Percentiles rank a stretch among this genome's conserved stretches.
These are phyloP conservation scores for Neolentinus lepideus DNA, from an alignment of 1,284 basidiomycete species.

Conservation along the genomic window DNA sequence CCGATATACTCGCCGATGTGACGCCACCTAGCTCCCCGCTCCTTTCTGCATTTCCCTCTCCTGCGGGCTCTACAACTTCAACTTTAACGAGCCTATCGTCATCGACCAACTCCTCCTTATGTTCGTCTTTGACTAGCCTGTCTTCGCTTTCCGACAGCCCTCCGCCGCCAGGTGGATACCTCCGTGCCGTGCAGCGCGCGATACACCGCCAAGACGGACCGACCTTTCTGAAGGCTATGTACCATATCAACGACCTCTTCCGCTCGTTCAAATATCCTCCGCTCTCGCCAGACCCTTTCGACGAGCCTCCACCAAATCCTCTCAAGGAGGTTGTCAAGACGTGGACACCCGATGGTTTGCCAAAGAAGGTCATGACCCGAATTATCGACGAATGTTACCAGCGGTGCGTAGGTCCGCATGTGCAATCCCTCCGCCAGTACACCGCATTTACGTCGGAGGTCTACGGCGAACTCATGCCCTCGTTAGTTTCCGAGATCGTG, in stretches of 20 bases:
- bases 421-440: slow-evolving; percentile 56
- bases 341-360: slow-evolving; percentile 46
- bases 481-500: slow-evolving; percentile 60
- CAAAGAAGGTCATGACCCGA: slow-evolving; percentile 52
- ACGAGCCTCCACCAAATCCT: slow-evolving; percentile 34
- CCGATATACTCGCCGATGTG: slow-evolving; percentile 27
- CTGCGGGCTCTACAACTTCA: slow-evolving; percentile 14
- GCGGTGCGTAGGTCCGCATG: slow-evolving; percentile 66
- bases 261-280: slow-evolving; percentile 56
- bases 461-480: slow-evolving; percentile 73
- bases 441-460: slow-evolving; percentile 69
- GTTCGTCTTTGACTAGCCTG: slow-evolving; percentile 17
- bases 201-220: slow-evolving; percentile 60
- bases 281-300: slow-evolving; percentile 40
- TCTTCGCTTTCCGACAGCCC: slow-evolving; percentile 17
- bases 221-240: slow-evolving; percentile 54
- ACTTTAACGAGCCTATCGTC: slow-evolving; percentile 9
- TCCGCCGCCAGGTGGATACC: slow-evolving; percentile 33
- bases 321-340: slow-evolving; percentile 37
- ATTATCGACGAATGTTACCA: slow-evolving; percentile 78
- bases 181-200: slow-evolving; percentile 56
- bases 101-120: slow-evolving; percentile 4
- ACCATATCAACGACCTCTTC: slow-evolving; percentile 50
- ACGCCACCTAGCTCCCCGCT: slow-evolving; percentile 12
- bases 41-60: slow-evolving; percentile 10